These are phyloP conservation scores for Posidonia oceanica DNA, from an alignment of 116 monocot species.

Conservation along the genomic window DNA sequence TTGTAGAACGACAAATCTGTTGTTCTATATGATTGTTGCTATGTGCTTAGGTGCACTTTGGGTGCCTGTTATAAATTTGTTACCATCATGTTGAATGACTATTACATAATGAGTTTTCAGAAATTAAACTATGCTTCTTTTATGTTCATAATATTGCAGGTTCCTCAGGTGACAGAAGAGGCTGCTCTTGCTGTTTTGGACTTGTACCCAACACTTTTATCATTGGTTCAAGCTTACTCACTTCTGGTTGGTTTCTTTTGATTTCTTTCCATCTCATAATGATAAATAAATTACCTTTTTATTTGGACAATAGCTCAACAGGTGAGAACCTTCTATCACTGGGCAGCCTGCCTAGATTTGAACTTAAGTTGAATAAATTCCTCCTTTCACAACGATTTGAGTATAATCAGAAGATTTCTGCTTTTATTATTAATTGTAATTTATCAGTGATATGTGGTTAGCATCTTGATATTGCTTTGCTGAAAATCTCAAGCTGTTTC, in stretches of 20 bases:
- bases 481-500: not conserved
- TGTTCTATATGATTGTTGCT: too few species aligned
- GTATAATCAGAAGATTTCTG: too few species aligned
- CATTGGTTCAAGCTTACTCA: constrained; percentile 52
- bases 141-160: constrained; percentile 25
- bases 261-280: not conserved
- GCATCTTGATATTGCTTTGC: not conserved
- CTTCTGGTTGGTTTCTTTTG: constrained; percentile 32
- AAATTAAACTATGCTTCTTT: not conserved
- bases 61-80: too few species aligned
- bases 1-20: too few species aligned
- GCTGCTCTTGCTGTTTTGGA: constrained; percentile 61
- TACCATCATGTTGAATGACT: too few species aligned
- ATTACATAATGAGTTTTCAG: not conserved
- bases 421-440: too few species aligned
- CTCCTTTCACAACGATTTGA: too few species aligned
- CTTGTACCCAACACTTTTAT: constrained; percentile 60
- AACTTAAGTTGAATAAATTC: too few species aligned
- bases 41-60: too few species aligned
- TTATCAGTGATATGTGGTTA: too few species aligned
- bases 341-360: too few species aligned
- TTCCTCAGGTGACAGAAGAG: constrained; percentile 84
- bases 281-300: not conserved
- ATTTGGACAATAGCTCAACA: not conserved
- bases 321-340: too few species aligned